phyloP scores from a whole-genome alignment of 805 yeast species.

The Myxozyma neglecta region DNA sequence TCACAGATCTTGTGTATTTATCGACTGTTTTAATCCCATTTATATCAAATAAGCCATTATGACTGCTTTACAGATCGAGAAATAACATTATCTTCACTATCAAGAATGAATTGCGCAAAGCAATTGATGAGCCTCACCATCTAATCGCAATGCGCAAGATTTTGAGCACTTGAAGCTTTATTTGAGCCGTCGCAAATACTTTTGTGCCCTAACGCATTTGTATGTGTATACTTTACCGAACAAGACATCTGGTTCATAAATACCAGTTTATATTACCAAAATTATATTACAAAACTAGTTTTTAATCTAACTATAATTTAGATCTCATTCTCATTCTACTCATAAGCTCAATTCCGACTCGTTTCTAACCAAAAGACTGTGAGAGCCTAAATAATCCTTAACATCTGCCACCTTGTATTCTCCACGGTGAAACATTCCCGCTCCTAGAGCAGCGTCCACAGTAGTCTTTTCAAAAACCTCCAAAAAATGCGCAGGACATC shows the following conservation, averaged over 20 bases:
- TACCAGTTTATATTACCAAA: too few species aligned
- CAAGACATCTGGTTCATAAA: too few species aligned
- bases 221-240: too few species aligned
- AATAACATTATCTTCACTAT: not conserved
- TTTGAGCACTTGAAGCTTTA: not conserved
- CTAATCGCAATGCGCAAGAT: not conserved
- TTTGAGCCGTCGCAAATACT: not conserved
- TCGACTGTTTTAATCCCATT: not conserved
- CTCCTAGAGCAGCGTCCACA: slow-evolving; percentile 97
- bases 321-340: not conserved
- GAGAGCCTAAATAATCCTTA: slow-evolving; percentile 59
- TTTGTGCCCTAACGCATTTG: not conserved
- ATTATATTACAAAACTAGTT: too few species aligned
- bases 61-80: not conserved
- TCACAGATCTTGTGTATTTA: too few species aligned
- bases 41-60: not conserved
- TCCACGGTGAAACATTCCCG: slow-evolving; percentile 96
- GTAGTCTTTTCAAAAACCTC: slow-evolving; percentile 80
- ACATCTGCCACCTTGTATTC: slow-evolving; percentile 87
- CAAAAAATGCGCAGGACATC: slow-evolving; percentile 83
- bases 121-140: slow-evolving; percentile 4
- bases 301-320: too few species aligned
- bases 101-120: not conserved
- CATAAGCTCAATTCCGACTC: slow-evolving; percentile 25
- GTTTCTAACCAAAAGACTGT: slow-evolving; percentile 70